Conservation (phyloP, 768 basidiomycete genomes). For the Naganishia vishniacii region DNA sequence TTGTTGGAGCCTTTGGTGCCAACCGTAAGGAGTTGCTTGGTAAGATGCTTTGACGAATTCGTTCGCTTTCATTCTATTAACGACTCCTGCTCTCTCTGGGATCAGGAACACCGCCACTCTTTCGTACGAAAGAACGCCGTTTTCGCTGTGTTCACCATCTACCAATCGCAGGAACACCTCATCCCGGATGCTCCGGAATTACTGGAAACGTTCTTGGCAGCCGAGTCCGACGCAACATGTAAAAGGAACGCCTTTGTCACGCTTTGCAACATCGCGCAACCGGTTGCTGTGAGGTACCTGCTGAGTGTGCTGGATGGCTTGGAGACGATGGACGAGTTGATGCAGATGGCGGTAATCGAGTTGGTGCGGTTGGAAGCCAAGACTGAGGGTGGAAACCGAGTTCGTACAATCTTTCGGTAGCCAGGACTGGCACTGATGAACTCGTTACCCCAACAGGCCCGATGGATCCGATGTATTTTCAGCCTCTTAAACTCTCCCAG, state of each 20-base stretch:
- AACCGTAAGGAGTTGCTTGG: conserved; percentile 80
- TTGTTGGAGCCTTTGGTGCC: conserved; percentile 93
- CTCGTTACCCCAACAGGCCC: conserved; percentile 55
- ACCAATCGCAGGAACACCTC: conserved; percentile 86
- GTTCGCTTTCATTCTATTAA: neutral
- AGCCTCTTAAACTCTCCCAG: conserved; percentile 83
- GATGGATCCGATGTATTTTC: conserved; percentile 88
- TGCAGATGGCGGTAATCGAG: conserved; percentile 95
- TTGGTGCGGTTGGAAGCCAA: conserved; percentile 85
- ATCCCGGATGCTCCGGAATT: conserved; percentile 95
- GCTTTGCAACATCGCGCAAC: conserved; percentile 69
- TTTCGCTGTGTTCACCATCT: conserved; percentile 90
- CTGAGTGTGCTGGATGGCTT: conserved; percentile 78
- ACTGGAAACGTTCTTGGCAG: conserved; percentile 89
- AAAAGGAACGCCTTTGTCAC: conserved; percentile 97
- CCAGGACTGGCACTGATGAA: neutral
- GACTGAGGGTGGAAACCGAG: conserved; percentile 72
- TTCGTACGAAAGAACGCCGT: conserved; percentile 98
- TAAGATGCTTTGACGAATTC: too few relatives aligned
- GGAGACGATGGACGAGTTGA: conserved; percentile 72
- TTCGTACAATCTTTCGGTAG: conserved; percentile 49
- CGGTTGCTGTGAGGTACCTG: conserved; percentile 87
- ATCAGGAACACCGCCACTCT: conserved; percentile 83
- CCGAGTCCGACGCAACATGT: conserved; percentile 92
- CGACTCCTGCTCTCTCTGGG: neutral